Base-by-base conservation (phyloP, 73 alveolate species). In the Stentor coeruleus region DNA sequence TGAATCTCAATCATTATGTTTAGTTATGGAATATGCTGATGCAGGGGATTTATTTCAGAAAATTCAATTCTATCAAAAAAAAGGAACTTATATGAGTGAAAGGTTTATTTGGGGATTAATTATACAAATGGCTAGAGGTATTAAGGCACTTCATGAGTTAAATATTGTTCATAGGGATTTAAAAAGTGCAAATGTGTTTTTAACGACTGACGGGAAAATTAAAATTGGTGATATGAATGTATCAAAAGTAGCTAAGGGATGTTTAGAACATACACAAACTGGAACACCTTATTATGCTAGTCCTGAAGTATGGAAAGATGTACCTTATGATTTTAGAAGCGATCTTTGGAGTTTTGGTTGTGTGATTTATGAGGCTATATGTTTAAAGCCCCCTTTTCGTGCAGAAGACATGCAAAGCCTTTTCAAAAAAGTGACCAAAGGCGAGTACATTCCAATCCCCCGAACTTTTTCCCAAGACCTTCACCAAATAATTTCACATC, bases 261-360 rank as follows among this genome's bases (percentile, higher is more conserved):
- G 85, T 1, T 40, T 38, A 3, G 92, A 89, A 3, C 82, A 84
- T 3, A 80, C 85, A 30, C 89, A 91, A 14, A 81, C 87, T 40
- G 99, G 94, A 3, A 95, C 99, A 28, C 92, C 88, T 42, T 94
- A 96, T 86, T 95, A 95, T 74, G 84, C 95, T 30, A 88, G 97
- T 3, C 99, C 99, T 20, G 99, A 95, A 39, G 88, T 95, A 39
- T 95, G 94, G 30, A 84, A 90, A 4, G 87, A 79, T 15, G 31
- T 41, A 11, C 97, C 97, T 3, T 88, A 89, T 82, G 91, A 93
- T 3, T 89, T 86, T 55, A 93, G 90, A 40, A 84, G 90, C 31
- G 99, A 94, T 90, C 85, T 92, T 87, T 94, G 99, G 97, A 55
- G 92, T 0, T 92, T 92, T 28, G 99, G 99, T 26, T 94, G 99